Percentiles rank a stretch among this genome's conserved stretches.
Evolutionary conservation across 371 early-diverging fungal species (phyloP).

Genomic region (Mortierella sp.): DNA sequence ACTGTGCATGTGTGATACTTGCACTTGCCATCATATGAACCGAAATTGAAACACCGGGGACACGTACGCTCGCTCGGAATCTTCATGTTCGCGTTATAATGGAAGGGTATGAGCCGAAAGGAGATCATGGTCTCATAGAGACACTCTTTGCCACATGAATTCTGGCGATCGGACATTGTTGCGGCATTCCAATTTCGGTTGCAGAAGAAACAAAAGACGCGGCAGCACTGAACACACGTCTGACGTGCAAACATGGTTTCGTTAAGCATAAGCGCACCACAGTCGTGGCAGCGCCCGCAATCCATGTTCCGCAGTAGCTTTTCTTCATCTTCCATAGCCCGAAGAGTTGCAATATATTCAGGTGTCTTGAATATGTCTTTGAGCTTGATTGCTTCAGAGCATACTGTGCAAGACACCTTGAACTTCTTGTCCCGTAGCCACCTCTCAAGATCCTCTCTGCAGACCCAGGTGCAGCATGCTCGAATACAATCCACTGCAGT

Average conservation of each 20-base stretch:
- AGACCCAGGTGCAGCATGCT: conserved; percentile 32
- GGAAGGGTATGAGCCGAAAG: conserved; percentile 27
- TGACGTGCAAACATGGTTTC: conserved; percentile 30
- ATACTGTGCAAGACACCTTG: conserved; percentile 27
- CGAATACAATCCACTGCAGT: conserved; percentile 14
- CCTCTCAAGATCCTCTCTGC: conserved; percentile 19
- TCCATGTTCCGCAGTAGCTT: conserved; percentile 28
- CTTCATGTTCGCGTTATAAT: conserved; percentile 20
- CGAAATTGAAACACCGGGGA: conserved; percentile 36
- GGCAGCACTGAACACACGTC: conserved; percentile 16
- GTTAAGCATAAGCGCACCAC: conserved; percentile 30
- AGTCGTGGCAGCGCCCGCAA: conserved; percentile 33
- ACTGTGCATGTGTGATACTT: conserved; percentile 30
- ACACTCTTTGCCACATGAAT: conserved; percentile 31
- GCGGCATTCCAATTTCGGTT: conserved; percentile 22
- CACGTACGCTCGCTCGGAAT: conserved; percentile 29
- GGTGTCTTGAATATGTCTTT: conserved; percentile 35
- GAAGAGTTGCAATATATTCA: conserved; percentile 25
- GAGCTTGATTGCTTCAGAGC: conserved; percentile 21
- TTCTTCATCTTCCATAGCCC: conserved; percentile 28
- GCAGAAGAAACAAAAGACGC: conserved; percentile 35
- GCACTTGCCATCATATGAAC: conserved; percentile 34
- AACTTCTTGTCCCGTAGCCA: conserved; percentile 32
- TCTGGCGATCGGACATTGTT: conserved; percentile 16
- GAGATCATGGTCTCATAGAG: conserved; percentile 37